Percentiles rank a stretch among this genome's conserved stretches.
These are phyloP conservation scores for Kodamaea kaohsiungensis DNA, from an alignment of 805 yeast genomes.

Conservation along the genomic window DNA sequence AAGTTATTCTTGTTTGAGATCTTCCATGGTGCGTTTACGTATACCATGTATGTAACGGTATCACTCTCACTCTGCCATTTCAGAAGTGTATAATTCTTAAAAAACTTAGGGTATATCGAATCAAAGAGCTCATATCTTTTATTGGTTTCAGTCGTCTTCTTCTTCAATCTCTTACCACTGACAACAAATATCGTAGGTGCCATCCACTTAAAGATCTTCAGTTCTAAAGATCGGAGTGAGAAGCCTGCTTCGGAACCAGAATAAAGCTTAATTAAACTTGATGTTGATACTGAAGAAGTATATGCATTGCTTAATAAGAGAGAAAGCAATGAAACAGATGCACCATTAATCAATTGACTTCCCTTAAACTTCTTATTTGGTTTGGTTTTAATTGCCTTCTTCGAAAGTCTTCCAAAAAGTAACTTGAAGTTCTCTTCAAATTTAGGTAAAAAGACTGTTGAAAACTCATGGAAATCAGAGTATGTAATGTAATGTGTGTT, in stretches of 20 bases:
- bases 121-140: constrained; percentile 54
- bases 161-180: constrained; percentile 57
- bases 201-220: constrained; percentile 84
- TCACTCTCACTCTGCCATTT: constrained; percentile 43
- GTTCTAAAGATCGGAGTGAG: constrained; percentile 83
- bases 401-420: constrained; percentile 26
- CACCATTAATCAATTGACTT: constrained; percentile 42
- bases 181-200: constrained; percentile 78
- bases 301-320: constrained; percentile 25
- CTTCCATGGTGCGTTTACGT: constrained; percentile 74
- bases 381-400: neutral
- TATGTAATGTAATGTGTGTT: constrained; percentile 15
- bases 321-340: constrained; percentile 41
- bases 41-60: constrained; percentile 61
- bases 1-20: constrained; percentile 68
- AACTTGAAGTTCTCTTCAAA: constrained; percentile 23
- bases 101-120: constrained; percentile 44
- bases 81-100: constrained; percentile 16
- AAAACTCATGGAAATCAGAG: constrained; percentile 15
- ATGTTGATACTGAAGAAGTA: constrained; percentile 38
- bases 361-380: constrained; percentile 16
- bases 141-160: constrained; percentile 35
- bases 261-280: constrained; percentile 61
- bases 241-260: constrained; percentile 79
- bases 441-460: constrained; percentile 9